Percentiles rank a stretch among this genome's conserved stretches.
phyloP scores from a whole-genome alignment of 495 filamentous ascomycete genomes.

The Tuber aestivum region DNA sequence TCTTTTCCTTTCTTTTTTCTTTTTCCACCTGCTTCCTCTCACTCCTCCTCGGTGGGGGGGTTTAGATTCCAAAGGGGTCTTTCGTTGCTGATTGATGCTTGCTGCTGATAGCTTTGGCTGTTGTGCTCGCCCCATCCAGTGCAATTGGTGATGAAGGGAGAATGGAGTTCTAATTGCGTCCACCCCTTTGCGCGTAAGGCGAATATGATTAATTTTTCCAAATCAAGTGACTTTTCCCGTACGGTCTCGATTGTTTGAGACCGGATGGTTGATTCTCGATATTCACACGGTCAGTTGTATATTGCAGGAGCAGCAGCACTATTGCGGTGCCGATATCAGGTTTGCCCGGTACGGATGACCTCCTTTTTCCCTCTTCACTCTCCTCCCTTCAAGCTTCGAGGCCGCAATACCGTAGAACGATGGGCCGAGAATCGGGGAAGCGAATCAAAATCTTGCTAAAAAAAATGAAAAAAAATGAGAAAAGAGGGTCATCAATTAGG shows the following conservation, averaged over 20 bases:
- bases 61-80: background rate
- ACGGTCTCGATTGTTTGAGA: background rate
- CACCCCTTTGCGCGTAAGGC: background rate
- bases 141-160: background rate
- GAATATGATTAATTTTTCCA: background rate
- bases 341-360: background rate
- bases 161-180: background rate
- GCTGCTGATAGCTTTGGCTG: background rate
- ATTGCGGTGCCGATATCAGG: background rate
- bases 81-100: background rate
- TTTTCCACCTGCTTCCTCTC: background rate
- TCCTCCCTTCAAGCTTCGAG: background rate
- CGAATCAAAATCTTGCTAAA: conserved; percentile 4
- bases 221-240: background rate
- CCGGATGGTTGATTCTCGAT: background rate
- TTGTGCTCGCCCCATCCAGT: background rate
- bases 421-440: background rate
- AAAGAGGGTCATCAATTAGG: background rate
- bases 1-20: background rate
- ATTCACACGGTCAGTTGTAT: background rate
- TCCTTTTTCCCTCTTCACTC: background rate
- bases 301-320: background rate
- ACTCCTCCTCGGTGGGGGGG: background rate
- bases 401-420: background rate
- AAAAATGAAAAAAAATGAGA: background rate